These are phyloP conservation scores for Lathyrus tuberosus DNA, from an alignment of 306 rosid species.

Conservation along the genomic window DNA sequence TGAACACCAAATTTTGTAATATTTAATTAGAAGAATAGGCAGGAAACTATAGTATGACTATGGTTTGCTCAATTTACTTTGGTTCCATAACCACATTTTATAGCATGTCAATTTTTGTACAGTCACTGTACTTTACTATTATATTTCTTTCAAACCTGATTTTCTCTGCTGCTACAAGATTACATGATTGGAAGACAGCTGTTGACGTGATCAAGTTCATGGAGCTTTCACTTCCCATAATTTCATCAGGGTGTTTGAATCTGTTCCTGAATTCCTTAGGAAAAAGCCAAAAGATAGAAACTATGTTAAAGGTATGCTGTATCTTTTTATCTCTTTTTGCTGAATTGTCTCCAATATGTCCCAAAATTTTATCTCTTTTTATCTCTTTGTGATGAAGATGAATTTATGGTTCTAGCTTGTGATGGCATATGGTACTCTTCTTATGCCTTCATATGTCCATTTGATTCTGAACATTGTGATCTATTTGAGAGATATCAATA, in stretches of 20 bases:
- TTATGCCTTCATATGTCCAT: too few species aligned
- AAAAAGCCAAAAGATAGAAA: conserved; percentile 79
- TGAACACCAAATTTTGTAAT: too few species aligned
- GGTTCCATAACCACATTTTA: conserved; percentile 31
- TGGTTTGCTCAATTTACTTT: conserved; percentile 26
- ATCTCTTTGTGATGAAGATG: too few species aligned
- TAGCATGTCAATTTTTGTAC: conserved; percentile 30
- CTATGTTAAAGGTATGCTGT: conserved; percentile 77
- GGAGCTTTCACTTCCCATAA: conserved; percentile 71
- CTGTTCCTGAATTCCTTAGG: conserved; percentile 78
- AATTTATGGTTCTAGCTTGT: too few species aligned
- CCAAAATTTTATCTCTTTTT: too few species aligned
- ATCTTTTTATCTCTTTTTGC: too few species aligned
- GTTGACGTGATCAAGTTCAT: conserved; percentile 65
- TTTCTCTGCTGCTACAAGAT: conserved; percentile 52
- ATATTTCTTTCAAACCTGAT: conserved; percentile 40
- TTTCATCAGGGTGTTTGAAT: conserved; percentile 71
- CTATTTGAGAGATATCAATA: too few species aligned
- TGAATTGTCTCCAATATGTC: too few species aligned
- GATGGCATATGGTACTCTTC: too few species aligned
- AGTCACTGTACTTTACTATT: conserved; percentile 30
- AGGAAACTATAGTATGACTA: too few species aligned
- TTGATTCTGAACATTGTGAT: too few species aligned
- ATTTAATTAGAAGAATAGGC: too few species aligned
- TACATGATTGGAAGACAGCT: conserved; percentile 86